These are phyloP conservation scores for Trifolium subterraneum DNA, from an alignment of 306 rosid species.

Conservation along the genomic window DNA sequence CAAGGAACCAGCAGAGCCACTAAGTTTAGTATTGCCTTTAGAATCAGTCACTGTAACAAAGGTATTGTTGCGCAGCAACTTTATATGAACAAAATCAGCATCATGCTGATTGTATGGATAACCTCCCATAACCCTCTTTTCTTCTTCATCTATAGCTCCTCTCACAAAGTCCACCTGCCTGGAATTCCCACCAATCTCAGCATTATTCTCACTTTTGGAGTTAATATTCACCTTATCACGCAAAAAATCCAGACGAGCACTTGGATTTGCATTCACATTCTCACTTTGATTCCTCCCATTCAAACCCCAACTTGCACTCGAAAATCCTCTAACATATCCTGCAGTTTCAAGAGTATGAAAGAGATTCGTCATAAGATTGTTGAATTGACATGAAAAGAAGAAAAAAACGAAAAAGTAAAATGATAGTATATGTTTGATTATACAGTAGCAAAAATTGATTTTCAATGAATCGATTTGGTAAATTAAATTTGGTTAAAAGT, in stretches of 20 bases:
- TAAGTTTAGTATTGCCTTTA: slow-evolving; percentile 19
- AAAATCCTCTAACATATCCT: slow-evolving; percentile 48
- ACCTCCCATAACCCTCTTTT: slow-evolving; percentile 32
- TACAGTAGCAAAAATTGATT: not conserved
- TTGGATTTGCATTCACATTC: slow-evolving; percentile 33
- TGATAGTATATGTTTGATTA: not conserved
- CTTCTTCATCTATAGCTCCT: slow-evolving; percentile 56
- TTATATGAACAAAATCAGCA: slow-evolving; percentile 76
- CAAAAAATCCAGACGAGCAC: slow-evolving; percentile 37
- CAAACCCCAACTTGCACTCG: slow-evolving; percentile 28
- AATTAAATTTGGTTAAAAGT: not conserved
- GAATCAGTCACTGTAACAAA: slow-evolving; percentile 22
- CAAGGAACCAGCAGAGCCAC: slow-evolving; percentile 35
- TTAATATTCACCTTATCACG: slow-evolving; percentile 39
- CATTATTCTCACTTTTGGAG: slow-evolving; percentile 42
- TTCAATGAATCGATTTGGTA: not conserved
- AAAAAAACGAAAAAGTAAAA: not conserved
- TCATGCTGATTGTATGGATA: slow-evolving; percentile 43
- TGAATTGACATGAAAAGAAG: not conserved
- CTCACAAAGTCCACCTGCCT: slow-evolving; percentile 70
- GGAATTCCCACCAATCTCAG: slow-evolving; percentile 38
- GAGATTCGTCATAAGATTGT: slow-evolving; percentile 24
- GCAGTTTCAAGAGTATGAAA: slow-evolving; percentile 37
- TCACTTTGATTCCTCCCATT: slow-evolving; percentile 3
- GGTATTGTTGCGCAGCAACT: slow-evolving; percentile 31